Percentiles rank a stretch among this genome's conserved stretches.
phyloP scores from a whole-genome alignment of 140 eudicot genomes.

The Ambrosia hybrid region DNA sequence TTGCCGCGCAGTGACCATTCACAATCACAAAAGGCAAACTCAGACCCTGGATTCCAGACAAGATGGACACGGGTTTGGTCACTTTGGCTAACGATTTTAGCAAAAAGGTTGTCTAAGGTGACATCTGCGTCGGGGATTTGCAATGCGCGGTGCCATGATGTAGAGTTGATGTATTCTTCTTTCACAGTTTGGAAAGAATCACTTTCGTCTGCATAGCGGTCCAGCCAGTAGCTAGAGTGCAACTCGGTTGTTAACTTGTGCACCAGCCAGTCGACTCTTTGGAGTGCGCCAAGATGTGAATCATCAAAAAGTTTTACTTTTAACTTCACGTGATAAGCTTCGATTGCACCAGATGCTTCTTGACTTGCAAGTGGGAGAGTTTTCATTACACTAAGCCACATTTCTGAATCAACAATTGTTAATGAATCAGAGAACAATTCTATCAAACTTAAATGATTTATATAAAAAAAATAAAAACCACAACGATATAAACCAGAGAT shows the following conservation, averaged over 20 bases:
- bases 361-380: conserved; percentile 91
- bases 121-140: conserved; percentile 73
- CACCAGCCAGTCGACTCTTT: conserved; percentile 95
- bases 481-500: background rate
- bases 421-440: conserved; percentile 5
- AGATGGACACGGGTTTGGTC: conserved; percentile 37
- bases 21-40: conserved; percentile 92
- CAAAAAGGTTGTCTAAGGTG: conserved; percentile 52
- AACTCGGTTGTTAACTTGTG: conserved; percentile 88
- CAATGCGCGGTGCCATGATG: conserved; percentile 92
- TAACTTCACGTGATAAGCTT: conserved; percentile 94
- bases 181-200: conserved; percentile 82
- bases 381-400: conserved; percentile 88
- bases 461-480: background rate
- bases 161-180: conserved; percentile 76
- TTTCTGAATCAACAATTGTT: conserved; percentile 47
- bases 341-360: conserved; percentile 91
- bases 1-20: conserved; percentile 90
- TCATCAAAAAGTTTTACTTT: conserved; percentile 80
- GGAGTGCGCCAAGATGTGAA: conserved; percentile 82
- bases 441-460: background rate
- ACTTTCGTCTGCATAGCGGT: conserved; percentile 89
- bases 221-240: conserved; percentile 95
- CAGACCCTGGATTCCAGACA: conserved; percentile 97
- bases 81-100: conserved; percentile 64